A percentile compares a stretch with the other conserved stretches of the same genome.
Conservation (phyloP, 129 eudicot species). For the Lactuca sativa region DNA sequence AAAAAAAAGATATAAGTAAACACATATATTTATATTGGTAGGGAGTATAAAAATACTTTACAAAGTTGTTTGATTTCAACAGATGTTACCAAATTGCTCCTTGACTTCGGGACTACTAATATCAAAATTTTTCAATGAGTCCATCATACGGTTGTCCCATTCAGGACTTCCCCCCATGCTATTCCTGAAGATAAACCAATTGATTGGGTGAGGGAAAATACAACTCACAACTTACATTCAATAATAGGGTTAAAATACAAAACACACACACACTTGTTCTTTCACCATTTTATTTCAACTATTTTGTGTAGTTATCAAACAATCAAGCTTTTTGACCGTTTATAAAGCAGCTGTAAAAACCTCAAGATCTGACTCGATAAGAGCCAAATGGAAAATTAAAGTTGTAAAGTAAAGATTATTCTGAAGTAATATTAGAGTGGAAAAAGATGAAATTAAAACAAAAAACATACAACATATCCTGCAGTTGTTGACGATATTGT, state of each 20-base stretch:
- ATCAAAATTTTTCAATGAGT: conserved; percentile 73
- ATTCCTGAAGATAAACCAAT: conserved; percentile 43
- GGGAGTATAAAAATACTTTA: background rate
- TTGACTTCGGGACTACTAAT: conserved; percentile 88
- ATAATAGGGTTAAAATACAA: background rate
- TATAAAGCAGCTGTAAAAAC: no score
- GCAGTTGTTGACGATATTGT: conserved; percentile 85
- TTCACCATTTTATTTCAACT: no score
- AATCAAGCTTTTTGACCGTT: no score
- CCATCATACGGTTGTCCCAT: conserved; percentile 88
- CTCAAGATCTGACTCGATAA: no score
- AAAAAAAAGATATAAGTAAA: background rate
- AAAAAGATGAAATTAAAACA: background rate
- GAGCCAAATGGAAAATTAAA: background rate
- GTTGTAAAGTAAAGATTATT: background rate
- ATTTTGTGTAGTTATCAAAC: no score
- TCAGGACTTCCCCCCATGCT: conserved; percentile 88
- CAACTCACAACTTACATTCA: background rate
- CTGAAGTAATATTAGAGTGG: background rate
- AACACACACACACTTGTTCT: no score
- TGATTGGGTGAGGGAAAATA: background rate
- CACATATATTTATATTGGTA: background rate
- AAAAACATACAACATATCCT: conserved; percentile 86
- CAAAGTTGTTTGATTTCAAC: background rate
- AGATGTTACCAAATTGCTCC: conserved; percentile 78